phyloP scores from a whole-genome alignment of 305 asterid species.

The Fraxinus greggii region DNA sequence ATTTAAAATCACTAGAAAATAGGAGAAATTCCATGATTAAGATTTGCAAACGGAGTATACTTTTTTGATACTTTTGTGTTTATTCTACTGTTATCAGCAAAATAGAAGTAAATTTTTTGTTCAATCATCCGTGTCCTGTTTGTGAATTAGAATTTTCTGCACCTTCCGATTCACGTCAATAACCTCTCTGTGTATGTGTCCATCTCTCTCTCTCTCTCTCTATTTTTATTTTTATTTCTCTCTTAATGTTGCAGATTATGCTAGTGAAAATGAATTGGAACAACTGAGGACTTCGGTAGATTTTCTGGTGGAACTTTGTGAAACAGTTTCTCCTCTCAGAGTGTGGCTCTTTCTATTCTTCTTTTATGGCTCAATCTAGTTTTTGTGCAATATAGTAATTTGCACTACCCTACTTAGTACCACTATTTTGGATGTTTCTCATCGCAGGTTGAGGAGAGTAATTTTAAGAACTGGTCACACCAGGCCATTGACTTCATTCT shows the following conservation, averaged over 20 bases:
- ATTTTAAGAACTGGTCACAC: constrained; percentile 80
- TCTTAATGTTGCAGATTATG: constrained; percentile 40
- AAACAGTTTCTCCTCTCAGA: constrained; percentile 42
- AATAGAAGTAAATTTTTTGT: background rate
- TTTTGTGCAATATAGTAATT: background rate
- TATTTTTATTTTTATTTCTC: background rate
- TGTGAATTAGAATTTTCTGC: background rate
- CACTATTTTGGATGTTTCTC: constrained; percentile 10
- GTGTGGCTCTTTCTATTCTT: constrained; percentile 45
- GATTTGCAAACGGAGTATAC: background rate
- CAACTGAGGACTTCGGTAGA: constrained; percentile 78
- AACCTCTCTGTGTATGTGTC: background rate
- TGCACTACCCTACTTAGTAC: constrained; percentile 14
- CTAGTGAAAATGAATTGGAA: constrained; percentile 52
- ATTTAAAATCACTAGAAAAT: background rate
- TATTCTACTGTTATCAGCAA: background rate
- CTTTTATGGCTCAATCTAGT: constrained; percentile 4
- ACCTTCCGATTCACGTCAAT: background rate
- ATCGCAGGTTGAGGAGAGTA: constrained; percentile 56
- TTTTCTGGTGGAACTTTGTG: constrained; percentile 93
- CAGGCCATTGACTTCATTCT: constrained; percentile 92
- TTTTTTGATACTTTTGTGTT: background rate
- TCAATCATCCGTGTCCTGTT: background rate
- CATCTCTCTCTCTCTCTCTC: too few species aligned
- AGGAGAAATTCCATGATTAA: constrained; percentile 6